A percentile compares a stretch with the other conserved stretches of the same genome.
These are phyloP conservation scores for Fusarium irregulare DNA, from an alignment of 2,329 filamentous ascomycete species.

Conservation along the genomic window DNA sequence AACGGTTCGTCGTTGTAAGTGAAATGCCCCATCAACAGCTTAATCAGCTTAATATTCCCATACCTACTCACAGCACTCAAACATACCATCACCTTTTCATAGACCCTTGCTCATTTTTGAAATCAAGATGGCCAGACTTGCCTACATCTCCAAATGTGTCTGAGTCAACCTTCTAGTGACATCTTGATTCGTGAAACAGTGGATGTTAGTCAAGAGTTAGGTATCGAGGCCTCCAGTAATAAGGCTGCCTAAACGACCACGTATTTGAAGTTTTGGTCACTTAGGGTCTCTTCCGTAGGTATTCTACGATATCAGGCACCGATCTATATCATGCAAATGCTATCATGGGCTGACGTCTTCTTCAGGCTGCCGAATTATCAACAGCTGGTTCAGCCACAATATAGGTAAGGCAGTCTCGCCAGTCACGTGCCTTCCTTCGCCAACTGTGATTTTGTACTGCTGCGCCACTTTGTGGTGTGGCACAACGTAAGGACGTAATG, in stretches of 20 bases:
- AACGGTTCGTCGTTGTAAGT: neutral
- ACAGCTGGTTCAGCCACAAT: slow-evolving; percentile 34
- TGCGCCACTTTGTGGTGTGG: slow-evolving; percentile 48
- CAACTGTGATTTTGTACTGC: neutral
- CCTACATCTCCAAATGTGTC: neutral
- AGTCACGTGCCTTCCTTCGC: slow-evolving; percentile 30
- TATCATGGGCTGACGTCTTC: slow-evolving; percentile 42
- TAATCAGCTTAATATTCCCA: neutral
- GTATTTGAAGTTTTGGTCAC: slow-evolving; percentile 3
- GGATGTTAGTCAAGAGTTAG: neutral
- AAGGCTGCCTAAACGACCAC: slow-evolving; percentile 9
- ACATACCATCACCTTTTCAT: neutral
- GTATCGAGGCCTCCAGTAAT: slow-evolving; percentile 5
- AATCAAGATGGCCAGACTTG: neutral
- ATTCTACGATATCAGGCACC: slow-evolving; percentile 26
- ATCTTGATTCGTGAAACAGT: neutral
- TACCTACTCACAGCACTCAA: neutral
- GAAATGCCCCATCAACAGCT: neutral
- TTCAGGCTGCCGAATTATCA: slow-evolving; percentile 39
- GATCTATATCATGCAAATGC: slow-evolving; percentile 10
- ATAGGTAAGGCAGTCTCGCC: neutral
- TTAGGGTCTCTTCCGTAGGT: neutral
- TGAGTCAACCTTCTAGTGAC: neutral
- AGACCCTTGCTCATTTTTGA: neutral
- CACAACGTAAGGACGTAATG: slow-evolving; percentile 35